phyloP scores from a whole-genome alignment of 1,139 yeast species.

The Lodderomyces pseudojiufengensis region DNA sequence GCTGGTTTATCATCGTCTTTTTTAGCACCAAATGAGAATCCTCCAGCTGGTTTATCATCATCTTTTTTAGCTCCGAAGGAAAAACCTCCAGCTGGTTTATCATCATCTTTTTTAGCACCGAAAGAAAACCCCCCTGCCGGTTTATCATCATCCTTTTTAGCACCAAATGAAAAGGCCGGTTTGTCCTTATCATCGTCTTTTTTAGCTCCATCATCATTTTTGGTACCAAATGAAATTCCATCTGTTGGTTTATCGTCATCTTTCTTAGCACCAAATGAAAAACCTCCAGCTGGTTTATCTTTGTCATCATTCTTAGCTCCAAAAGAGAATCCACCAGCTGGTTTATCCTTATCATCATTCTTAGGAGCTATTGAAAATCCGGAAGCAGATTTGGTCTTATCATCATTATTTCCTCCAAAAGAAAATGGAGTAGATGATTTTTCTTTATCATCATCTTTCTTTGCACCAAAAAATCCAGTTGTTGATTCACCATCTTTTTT shows the following conservation, averaged over 20 bases:
- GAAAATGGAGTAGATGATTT: conserved; percentile 17
- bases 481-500: conserved; percentile 16
- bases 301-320: conserved; percentile 25
- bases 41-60: conserved; percentile 18
- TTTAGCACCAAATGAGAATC: conserved; percentile 24
- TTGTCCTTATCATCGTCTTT: conserved; percentile 18
- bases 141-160: conserved; percentile 16
- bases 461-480: conserved; percentile 18
- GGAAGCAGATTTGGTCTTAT: conserved; percentile 12
- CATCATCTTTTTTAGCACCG: conserved; percentile 20
- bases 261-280: conserved; percentile 25
- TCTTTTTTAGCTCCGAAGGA: conserved; percentile 22
- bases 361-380: conserved; percentile 20
- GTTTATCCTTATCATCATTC: conserved; percentile 12
- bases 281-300: conserved; percentile 16
- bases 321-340: conserved; percentile 18
- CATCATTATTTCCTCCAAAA: conserved; percentile 22
- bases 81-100: conserved; percentile 14
- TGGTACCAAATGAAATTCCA: conserved; percentile 24
- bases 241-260: conserved; percentile 18
- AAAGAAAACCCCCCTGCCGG: conserved; percentile 13
- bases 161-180: conserved; percentile 14
- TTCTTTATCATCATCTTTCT: conserved; percentile 17
- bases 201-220: conserved; percentile 25
- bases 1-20: conserved; percentile 18